Evolutionary conservation across 176 grass and related monocot genomes (phyloP), one percentile per base, ranked within the genome.

Genomic region (Areca catechu): DNA sequence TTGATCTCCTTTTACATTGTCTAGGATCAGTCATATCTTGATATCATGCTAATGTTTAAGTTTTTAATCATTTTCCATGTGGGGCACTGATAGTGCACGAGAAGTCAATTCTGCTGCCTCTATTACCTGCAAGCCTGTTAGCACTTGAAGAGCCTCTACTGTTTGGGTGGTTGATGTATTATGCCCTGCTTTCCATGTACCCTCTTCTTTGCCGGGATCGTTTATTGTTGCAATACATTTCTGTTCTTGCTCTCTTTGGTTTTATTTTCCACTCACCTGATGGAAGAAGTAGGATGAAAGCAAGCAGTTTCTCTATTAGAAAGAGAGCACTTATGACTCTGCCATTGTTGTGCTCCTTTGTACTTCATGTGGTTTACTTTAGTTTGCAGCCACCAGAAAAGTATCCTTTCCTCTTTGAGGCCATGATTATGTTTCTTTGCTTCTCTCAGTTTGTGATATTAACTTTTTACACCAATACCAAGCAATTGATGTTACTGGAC

Each of bases 61-160:
- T 43, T 43, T 43, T 43, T 43, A 14, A 14, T 14, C 34, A 37
- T 43, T 43, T 43, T 43, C 10, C 34, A 14, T 43, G 34, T 43
- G 2, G 9, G 34, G 34, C 12, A 43, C 34, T 60, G 90, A 54
- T 83, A 91, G 92, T 97, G 55, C 92, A 97, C 21, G 92, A 97
- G 78, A 97, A 97, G 80, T 97, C 92, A 66, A 97, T 97, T 65
- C 68, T 97, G 75, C 81, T 97, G 24, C 92, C 92, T 75, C 65
- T 97, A 66, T 91, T 97, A 71, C 86, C 81, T 37, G 86, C 83
- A 70, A 91, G 86, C 67, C 78, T 91, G 74, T 74, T 97, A 77
- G 83, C 67, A 61, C 75, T 85, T 43, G 61, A 85, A 73, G 92
- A 97, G 61, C 75, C 86, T 71, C 75, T 56, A 21, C 25, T 97